Conservation (phyloP, 345 rosid species). For the Clarkia xantiana region DNA sequence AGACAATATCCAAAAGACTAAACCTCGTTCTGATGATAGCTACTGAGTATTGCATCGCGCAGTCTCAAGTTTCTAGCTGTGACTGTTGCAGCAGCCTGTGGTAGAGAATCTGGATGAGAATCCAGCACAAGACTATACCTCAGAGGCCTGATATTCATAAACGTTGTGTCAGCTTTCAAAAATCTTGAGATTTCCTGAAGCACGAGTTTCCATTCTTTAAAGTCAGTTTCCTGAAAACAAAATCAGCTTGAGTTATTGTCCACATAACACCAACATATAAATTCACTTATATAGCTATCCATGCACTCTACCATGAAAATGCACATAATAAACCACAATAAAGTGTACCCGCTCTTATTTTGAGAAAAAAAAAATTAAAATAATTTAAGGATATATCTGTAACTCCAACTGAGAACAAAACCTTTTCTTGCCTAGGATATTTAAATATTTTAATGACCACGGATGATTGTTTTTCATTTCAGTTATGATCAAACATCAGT, state of each 20-base stretch:
- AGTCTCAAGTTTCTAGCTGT: slow-evolving; percentile 51
- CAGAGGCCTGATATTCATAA: slow-evolving; percentile 90
- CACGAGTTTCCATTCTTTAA: slow-evolving; percentile 97
- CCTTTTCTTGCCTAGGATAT: no score
- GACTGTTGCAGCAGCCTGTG: slow-evolving; percentile 25
- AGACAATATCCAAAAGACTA: slow-evolving; percentile 13
- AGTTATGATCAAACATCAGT: no score
- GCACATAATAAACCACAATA: slow-evolving; percentile 1
- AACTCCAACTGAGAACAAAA: no score
- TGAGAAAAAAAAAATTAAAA: no score
- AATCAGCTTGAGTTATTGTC: slow-evolving; percentile 10
- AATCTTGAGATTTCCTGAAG: slow-evolving; percentile 84
- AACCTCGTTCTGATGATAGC: slow-evolving; percentile 86
- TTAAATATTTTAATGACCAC: no score
- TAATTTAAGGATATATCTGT: no score
- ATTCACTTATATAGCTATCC: not conserved
- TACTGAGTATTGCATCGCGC: slow-evolving; percentile 77
- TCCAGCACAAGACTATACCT: slow-evolving; percentile 85
- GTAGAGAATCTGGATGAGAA: slow-evolving; percentile 52
- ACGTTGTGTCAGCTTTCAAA: slow-evolving; percentile 84
- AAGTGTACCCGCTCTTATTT: no score
- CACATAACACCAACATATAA: not conserved
- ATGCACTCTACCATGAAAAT: not conserved
- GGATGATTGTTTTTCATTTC: no score
- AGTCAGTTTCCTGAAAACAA: slow-evolving; percentile 75